phyloP scores from a whole-genome alignment of 257 asterid species.

The Plectranthus barbatus region DNA sequence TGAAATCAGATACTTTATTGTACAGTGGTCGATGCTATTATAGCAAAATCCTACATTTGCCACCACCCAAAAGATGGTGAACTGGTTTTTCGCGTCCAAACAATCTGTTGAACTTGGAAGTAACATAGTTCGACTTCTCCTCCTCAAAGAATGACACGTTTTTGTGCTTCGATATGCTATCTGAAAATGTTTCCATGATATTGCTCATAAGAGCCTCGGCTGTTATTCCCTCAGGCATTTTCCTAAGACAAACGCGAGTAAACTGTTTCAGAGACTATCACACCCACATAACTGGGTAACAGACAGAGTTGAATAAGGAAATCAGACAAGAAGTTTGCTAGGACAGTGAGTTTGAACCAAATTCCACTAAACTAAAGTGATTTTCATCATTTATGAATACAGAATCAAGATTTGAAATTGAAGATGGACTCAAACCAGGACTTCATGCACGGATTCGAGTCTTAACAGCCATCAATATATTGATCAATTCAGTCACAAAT shows the following conservation, averaged over 20 bases:
- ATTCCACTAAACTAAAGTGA: not conserved
- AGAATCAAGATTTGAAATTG: not conserved
- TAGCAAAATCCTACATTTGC: slow-evolving; percentile 45
- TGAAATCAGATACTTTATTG: not conserved
- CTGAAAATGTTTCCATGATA: slow-evolving; percentile 58
- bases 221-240: slow-evolving; percentile 74
- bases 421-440: not conserved
- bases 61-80: slow-evolving; percentile 79
- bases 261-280: not conserved
- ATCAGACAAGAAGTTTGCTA: not conserved
- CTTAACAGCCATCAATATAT: not conserved
- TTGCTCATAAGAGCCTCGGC: slow-evolving; percentile 54
- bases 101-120: slow-evolving; percentile 43
- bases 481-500: not conserved
- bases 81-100: slow-evolving; percentile 81
- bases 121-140: slow-evolving; percentile 33
- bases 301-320: not conserved
- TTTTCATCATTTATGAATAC: not conserved
- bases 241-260: not conserved
- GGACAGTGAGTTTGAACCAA: not conserved
- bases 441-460: not conserved
- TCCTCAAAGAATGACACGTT: slow-evolving; percentile 42
- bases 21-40: not conserved
- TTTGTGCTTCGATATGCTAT: slow-evolving; percentile 46
- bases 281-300: not conserved